Conservation (phyloP, 306 rosid species). For the Cicer pinnatifidum region DNA sequence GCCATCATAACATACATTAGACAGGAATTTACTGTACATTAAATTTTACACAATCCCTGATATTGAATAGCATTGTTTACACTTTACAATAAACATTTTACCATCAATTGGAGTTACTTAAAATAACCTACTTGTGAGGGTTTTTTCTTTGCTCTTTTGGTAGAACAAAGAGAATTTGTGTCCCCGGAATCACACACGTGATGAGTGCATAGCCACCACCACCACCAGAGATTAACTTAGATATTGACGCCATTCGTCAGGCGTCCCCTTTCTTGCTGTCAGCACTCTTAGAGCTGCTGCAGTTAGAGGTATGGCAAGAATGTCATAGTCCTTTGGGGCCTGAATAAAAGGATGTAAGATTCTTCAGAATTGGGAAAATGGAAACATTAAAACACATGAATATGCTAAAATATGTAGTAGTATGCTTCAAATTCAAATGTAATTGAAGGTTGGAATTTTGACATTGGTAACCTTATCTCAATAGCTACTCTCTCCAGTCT, state of each 20-base stretch:
- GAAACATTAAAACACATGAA: conserved; percentile 19
- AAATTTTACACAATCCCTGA: conserved; percentile 42
- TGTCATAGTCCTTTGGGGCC: conserved; percentile 91
- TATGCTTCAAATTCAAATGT: conserved; percentile 18
- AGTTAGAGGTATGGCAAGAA: conserved; percentile 91
- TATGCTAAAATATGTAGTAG: conserved; percentile 22
- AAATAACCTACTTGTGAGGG: conserved; percentile 34
- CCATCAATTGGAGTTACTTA: conserved; percentile 30
- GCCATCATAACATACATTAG: conserved; percentile 14
- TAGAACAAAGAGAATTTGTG: conserved; percentile 25
- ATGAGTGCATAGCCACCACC: conserved; percentile 32
- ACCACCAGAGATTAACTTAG: conserved; percentile 44
- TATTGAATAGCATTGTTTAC: conserved; percentile 35
- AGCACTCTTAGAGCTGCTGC: conserved; percentile 80
- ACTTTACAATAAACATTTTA: conserved; percentile 36
- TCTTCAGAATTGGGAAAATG: conserved; percentile 9
- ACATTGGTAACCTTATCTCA: conserved; percentile 11
- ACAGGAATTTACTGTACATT: conserved; percentile 40
- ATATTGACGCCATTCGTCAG: conserved; percentile 96
- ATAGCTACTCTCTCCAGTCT: background rate
- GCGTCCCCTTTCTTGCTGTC: conserved; percentile 74
- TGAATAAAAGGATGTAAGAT: conserved; percentile 48
- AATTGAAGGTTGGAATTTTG: conserved; percentile 25
- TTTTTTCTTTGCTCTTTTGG: background rate
- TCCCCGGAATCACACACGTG: conserved; percentile 29